A percentile compares a stretch with the other conserved stretches of the same genome.
phyloP scores from a whole-genome alignment of 129 eudicot species.

The Pittosporum tobira region DNA sequence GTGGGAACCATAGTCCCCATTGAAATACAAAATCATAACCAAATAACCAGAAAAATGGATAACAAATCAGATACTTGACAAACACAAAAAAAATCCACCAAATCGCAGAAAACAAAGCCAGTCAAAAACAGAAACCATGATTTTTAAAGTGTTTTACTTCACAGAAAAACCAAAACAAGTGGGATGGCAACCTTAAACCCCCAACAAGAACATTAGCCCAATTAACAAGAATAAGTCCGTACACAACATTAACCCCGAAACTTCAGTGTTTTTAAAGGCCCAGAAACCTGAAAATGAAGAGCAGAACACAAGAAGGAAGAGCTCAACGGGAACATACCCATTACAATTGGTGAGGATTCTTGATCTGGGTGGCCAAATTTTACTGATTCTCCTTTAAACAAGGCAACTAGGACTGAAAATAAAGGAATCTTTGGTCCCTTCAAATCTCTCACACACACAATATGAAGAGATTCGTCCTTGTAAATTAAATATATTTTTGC shows the following conservation, averaged over 20 bases:
- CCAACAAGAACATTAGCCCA: background rate
- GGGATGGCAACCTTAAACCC: background rate
- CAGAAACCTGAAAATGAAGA: background rate
- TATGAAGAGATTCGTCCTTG: slow-evolving; percentile 4
- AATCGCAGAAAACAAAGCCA: slow-evolving; percentile 5
- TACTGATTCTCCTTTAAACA: slow-evolving; percentile 20
- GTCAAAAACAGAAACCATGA: background rate
- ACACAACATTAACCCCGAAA: slow-evolving; percentile 2
- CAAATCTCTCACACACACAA: slow-evolving; percentile 7
- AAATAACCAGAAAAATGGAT: background rate
- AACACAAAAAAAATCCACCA: slow-evolving; percentile 9
- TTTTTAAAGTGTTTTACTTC: background rate
- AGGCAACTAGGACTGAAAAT: slow-evolving; percentile 8
- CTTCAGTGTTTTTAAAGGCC: too few species aligned
- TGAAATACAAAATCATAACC: background rate
- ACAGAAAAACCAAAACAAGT: background rate
- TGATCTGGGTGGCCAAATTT: slow-evolving; percentile 32
- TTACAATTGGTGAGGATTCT: slow-evolving; percentile 17
- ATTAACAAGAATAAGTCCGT: background rate
- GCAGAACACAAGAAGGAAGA: slow-evolving; percentile 4
- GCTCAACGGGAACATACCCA: slow-evolving; percentile 46
- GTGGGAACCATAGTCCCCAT: slow-evolving; percentile 12
- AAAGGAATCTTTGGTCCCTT: slow-evolving; percentile 2
- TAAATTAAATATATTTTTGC: background rate
- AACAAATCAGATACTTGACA: slow-evolving; percentile 21